phyloP scores from a whole-genome alignment of 2,329 filamentous ascomycete genomes.

The Dothideomycetes sp. region DNA sequence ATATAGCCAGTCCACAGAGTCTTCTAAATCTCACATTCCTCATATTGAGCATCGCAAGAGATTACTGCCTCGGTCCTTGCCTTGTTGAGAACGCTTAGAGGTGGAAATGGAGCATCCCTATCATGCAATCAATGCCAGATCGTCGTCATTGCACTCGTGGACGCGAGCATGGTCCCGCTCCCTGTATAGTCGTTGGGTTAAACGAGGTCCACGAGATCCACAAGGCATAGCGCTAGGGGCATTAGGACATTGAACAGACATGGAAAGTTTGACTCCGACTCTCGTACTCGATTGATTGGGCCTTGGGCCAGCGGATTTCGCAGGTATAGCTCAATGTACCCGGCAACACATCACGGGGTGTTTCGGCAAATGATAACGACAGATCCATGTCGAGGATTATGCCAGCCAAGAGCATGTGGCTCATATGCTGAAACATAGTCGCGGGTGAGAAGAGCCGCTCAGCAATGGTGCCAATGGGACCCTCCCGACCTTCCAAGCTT shows the following conservation, averaged over 20 bases:
- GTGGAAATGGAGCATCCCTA: background rate
- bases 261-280: too few species aligned
- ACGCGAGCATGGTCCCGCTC: background rate
- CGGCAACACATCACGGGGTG: too few species aligned
- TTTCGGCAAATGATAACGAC: too few species aligned
- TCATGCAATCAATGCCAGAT: background rate
- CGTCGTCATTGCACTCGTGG: background rate
- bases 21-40: background rate
- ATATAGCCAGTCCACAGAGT: background rate
- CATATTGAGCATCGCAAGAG: background rate
- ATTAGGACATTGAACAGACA: background rate
- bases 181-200: background rate
- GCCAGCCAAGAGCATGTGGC: too few species aligned
- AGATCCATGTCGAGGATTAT: too few species aligned
- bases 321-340: too few species aligned
- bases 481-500: too few species aligned
- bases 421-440: too few species aligned
- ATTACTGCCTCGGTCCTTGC: background rate
- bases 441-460: too few species aligned
- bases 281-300: too few species aligned
- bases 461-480: too few species aligned
- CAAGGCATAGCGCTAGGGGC: background rate
- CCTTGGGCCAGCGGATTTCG: too few species aligned
- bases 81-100: background rate
- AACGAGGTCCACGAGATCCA: background rate